Conservation (phyloP, 2,329 filamentous ascomycete genomes). For the Ophiostoma himal-ulmi region DNA sequence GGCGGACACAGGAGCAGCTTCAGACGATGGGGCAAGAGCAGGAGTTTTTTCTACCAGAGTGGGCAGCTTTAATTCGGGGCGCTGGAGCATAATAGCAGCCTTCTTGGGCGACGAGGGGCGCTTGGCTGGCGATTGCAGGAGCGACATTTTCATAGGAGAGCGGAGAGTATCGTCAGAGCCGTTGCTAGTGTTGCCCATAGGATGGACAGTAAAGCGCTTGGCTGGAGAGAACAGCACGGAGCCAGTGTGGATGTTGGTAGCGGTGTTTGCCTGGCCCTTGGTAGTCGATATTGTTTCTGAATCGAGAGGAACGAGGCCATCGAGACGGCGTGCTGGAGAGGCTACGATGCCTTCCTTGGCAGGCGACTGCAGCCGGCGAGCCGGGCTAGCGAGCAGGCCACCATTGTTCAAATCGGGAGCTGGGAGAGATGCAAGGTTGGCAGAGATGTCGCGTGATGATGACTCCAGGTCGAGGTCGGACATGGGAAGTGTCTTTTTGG, state of each 20-base stretch:
- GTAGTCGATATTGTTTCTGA: conserved; percentile 20
- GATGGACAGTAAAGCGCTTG: conserved; percentile 44
- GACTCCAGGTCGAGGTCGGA: conserved; percentile 20
- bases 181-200: conserved; percentile 36
- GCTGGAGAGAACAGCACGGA: conserved; percentile 46
- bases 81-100: conserved; percentile 33
- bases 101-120: conserved; percentile 35
- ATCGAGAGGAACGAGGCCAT: conserved; percentile 31
- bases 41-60: background rate
- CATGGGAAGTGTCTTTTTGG: conserved; percentile 11
- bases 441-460: conserved; percentile 23
- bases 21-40: background rate
- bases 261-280: conserved; percentile 13
- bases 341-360: conserved; percentile 48
- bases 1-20: background rate
- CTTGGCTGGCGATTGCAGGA: conserved; percentile 43
- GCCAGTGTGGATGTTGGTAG: conserved; percentile 16
- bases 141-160: conserved; percentile 43
- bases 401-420: conserved; percentile 34
- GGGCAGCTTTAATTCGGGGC: conserved; percentile 26
- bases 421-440: conserved; percentile 25
- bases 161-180: conserved; percentile 29
- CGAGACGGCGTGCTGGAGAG: conserved; percentile 52
- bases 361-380: conserved; percentile 50
- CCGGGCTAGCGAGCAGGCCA: conserved; percentile 47